Conservation (phyloP, 2,329 filamentous ascomycete species). For the Calonectria naviculata region DNA sequence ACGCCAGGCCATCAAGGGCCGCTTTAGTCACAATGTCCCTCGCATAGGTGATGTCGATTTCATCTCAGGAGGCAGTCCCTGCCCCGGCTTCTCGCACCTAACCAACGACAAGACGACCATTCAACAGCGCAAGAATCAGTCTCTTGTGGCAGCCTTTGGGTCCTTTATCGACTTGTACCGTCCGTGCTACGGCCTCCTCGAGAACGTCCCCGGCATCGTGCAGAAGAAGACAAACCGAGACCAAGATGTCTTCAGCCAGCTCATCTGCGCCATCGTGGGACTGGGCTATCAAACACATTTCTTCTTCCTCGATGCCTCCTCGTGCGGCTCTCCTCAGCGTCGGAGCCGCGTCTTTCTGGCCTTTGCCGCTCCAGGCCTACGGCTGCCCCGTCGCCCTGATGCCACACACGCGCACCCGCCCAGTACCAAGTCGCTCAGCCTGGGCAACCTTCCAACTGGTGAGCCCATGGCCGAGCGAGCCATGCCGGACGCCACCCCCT, state of each 20-base stretch:
- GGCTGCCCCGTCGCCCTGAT: conserved; percentile 64
- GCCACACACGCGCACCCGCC: conserved; percentile 73
- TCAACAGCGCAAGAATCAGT: conserved; percentile 75
- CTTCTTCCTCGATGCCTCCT: conserved; percentile 76
- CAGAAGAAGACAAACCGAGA: conserved; percentile 55
- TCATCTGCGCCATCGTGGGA: conserved; percentile 78
- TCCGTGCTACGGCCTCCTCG: conserved; percentile 79
- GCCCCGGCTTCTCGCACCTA: conserved; percentile 77
- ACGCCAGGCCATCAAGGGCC: conserved; percentile 62
- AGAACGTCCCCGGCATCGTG: conserved; percentile 80
- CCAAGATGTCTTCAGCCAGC: conserved; percentile 77
- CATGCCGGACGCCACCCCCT: conserved; percentile 62
- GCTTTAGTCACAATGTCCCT: conserved; percentile 61
- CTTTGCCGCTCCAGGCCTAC: conserved; percentile 74
- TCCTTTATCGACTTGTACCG: conserved; percentile 80
- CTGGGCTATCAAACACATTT: conserved; percentile 82
- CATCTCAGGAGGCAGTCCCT: conserved; percentile 80
- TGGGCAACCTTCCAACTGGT: conserved; percentile 72
- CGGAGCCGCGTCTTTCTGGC: conserved; percentile 77
- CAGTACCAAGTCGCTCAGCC: conserved; percentile 37
- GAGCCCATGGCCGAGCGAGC: conserved; percentile 66
- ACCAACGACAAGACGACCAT: conserved; percentile 68
- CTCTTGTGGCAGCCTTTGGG: conserved; percentile 80
- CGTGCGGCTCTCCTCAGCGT: conserved; percentile 73
- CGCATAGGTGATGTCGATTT: conserved; percentile 73